These are phyloP conservation scores for Diaporthe vaccinii DNA, from an alignment of 2,329 filamentous ascomycete species.

Conservation along the genomic window DNA sequence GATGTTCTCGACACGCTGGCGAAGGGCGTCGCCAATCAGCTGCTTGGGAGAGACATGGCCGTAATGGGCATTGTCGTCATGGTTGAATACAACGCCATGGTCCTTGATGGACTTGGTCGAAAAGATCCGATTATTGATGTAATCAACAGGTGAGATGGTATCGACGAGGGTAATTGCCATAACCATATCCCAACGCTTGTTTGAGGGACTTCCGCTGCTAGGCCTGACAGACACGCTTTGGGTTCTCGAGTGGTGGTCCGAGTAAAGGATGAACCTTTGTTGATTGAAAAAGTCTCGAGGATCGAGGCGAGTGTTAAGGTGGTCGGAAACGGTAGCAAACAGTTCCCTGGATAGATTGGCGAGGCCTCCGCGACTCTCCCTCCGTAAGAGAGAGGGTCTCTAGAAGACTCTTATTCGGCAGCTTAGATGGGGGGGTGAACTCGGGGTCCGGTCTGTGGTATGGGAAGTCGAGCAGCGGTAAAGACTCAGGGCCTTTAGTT, in stretches of 20 bases:
- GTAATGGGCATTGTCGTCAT: constrained; percentile 55
- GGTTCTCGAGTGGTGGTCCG: background rate
- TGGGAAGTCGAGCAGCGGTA: constrained; percentile 64
- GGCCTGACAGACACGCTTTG: constrained; percentile 41
- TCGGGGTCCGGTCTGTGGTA: constrained; percentile 60
- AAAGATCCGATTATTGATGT: constrained; percentile 63
- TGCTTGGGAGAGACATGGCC: constrained; percentile 74
- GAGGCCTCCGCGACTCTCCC: constrained; percentile 99
- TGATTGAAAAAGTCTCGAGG: constrained; percentile 38
- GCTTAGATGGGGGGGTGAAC: constrained; percentile 80
- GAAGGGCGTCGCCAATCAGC: constrained; percentile 88
- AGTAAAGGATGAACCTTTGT: constrained; percentile 3
- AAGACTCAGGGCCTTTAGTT: constrained; percentile 62
- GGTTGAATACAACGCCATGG: constrained; percentile 48
- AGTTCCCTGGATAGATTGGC: constrained; percentile 90
- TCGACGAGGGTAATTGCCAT: constrained; percentile 74
- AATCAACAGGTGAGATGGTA: constrained; percentile 64
- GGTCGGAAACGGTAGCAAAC: constrained; percentile 95
- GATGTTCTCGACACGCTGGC: constrained; percentile 85
- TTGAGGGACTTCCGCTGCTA: constrained; percentile 46
- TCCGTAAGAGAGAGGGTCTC: constrained; percentile 99
- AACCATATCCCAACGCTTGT: constrained; percentile 69
- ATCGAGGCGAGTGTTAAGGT: constrained; percentile 78
- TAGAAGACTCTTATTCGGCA: constrained; percentile 99
- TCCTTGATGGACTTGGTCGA: constrained; percentile 56